phyloP scores from a whole-genome alignment of 768 basidiomycete species.

The Pleurotus salmoneostramineus region DNA sequence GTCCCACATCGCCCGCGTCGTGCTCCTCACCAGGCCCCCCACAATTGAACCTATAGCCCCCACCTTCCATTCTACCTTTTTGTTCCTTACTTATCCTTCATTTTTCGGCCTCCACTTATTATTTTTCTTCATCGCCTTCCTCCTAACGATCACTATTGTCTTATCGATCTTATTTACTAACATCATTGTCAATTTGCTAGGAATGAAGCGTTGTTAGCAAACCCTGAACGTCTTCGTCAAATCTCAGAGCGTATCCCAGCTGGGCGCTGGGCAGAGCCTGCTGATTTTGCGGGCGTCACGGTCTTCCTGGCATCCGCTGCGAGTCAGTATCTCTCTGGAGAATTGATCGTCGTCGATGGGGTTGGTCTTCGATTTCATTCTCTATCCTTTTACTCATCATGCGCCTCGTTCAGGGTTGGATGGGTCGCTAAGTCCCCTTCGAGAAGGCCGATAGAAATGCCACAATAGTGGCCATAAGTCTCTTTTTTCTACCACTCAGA shows the following conservation, averaged over 20 bases:
- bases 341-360: conserved; percentile 68
- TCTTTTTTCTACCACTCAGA: no score
- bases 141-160: neutral
- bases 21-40: no score
- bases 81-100: neutral
- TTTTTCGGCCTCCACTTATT: neutral
- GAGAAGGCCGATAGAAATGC: neutral
- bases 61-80: no score
- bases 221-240: conserved; percentile 64
- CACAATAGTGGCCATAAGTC: neutral
- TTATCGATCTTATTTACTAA: neutral
- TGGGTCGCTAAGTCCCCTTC: conserved; percentile 39
- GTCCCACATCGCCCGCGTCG: no score
- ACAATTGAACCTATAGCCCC: no score
- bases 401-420: conserved; percentile 46
- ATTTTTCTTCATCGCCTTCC: conserved; percentile 4
- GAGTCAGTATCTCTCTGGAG: conserved; percentile 71
- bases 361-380: conserved; percentile 27
- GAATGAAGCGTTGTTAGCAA: conserved; percentile 46
- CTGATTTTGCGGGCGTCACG: conserved; percentile 70
- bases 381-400: conserved; percentile 1
- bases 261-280: conserved; percentile 66
- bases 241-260: conserved; percentile 75
- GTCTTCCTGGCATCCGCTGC: conserved; percentile 69
- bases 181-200: conserved; percentile 18